Conservation (phyloP, 1,284 basidiomycete genomes). For the Ustilago shanxiensis region DNA sequence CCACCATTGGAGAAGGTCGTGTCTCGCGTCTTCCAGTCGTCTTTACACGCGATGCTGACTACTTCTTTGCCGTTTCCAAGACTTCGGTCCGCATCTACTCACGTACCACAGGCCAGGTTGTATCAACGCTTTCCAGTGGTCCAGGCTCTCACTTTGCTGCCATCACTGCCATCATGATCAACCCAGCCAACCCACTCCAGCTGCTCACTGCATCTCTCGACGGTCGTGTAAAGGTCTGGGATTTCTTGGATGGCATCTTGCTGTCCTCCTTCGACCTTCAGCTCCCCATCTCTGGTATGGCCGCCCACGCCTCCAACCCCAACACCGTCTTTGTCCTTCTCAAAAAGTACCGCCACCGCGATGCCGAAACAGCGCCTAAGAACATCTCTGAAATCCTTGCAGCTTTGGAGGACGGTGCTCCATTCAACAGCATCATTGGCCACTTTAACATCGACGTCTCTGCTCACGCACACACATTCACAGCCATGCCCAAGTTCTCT, state of each 20-base stretch:
- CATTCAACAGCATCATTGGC: constrained; percentile 54
- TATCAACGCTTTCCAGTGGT: constrained; percentile 62
- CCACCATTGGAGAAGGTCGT: constrained; percentile 48
- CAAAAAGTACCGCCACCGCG: constrained; percentile 72
- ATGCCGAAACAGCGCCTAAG: constrained; percentile 33
- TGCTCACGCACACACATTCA: constrained; percentile 10
- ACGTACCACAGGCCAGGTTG: constrained; percentile 61
- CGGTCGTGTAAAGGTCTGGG: constrained; percentile 89
- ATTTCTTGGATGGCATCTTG: constrained; percentile 87
- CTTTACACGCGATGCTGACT: constrained; percentile 56
- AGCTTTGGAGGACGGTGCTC: constrained; percentile 31
- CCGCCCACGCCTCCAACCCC: constrained; percentile 78
- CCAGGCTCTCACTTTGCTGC: constrained; percentile 51
- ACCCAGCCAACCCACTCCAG: constrained; percentile 89
- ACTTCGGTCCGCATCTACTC: constrained; percentile 63
- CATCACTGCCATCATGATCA: constrained; percentile 80
- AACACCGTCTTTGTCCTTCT: constrained; percentile 79
- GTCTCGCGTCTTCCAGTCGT: constrained; percentile 46
- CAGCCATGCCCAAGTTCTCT: constrained; percentile 34
- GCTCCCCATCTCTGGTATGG: constrained; percentile 81
- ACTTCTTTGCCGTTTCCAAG: constrained; percentile 62
- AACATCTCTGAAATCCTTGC: constrained; percentile 36
- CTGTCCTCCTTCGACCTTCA: constrained; percentile 74
- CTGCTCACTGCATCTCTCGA: constrained; percentile 87
- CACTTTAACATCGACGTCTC: constrained; percentile 48